A percentile compares a stretch with the other conserved stretches of the same genome.
These are phyloP conservation scores for Aspergillus kassunensis DNA, from an alignment of 495 filamentous ascomycete species.

Conservation along the genomic window DNA sequence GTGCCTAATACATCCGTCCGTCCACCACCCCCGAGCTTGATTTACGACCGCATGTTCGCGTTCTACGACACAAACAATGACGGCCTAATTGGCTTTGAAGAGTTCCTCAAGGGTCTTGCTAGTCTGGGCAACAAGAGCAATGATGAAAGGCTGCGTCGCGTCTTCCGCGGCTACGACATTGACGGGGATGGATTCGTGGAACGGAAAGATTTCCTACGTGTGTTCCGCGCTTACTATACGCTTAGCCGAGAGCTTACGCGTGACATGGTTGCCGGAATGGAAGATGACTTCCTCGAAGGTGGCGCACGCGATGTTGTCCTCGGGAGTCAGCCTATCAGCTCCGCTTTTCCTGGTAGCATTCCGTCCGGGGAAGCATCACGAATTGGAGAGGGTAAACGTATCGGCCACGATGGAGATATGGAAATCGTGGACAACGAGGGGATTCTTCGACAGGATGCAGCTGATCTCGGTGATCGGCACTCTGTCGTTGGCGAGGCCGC, in stretches of 20 bases:
- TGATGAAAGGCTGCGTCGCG: constrained; percentile 61
- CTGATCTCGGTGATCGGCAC: constrained; percentile 47
- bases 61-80: constrained; percentile 92
- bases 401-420: constrained; percentile 56
- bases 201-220: constrained; percentile 82
- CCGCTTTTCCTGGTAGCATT: constrained; percentile 64
- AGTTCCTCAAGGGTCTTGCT: constrained; percentile 81
- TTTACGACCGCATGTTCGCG: constrained; percentile 93
- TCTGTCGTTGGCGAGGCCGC: constrained; percentile 45
- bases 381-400: constrained; percentile 59
- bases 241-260: constrained; percentile 79
- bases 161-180: constrained; percentile 89
- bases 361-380: constrained; percentile 55
- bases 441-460: constrained; percentile 41
- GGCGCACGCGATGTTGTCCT: constrained; percentile 70
- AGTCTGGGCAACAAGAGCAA: constrained; percentile 68
- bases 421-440: constrained; percentile 54
- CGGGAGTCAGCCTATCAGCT: constrained; percentile 73
- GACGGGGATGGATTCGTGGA: constrained; percentile 85
- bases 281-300: constrained; percentile 73
- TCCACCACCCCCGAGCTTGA: constrained; percentile 75
- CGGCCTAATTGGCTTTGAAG: constrained; percentile 87
- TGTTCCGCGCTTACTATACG: constrained; percentile 87
- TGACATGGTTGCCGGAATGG: constrained; percentile 76
- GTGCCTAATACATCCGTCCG: constrained; percentile 74